phyloP scores from a whole-genome alignment of 2,329 filamentous ascomycete species.

The Alternaria hordeiaustralica region DNA sequence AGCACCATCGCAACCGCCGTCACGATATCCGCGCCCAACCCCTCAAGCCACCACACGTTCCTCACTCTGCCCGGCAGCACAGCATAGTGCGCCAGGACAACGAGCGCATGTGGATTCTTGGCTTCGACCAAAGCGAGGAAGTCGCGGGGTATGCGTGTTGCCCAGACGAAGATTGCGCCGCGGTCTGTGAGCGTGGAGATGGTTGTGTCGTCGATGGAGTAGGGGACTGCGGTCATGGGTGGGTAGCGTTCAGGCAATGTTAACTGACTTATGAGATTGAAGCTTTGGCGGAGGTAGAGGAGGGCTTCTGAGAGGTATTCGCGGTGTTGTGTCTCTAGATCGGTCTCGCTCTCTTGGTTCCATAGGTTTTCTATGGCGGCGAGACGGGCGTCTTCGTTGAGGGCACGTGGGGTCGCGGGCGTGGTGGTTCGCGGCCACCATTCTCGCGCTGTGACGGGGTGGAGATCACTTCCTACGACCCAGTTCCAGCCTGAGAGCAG shows the following conservation, averaged over 20 bases:
- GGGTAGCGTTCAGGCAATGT: conserved; percentile 33
- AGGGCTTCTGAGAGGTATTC: conserved; percentile 34
- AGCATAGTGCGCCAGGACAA: conserved; percentile 49
- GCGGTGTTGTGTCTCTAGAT: conserved; percentile 18
- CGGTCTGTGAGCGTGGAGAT: conserved; percentile 40
- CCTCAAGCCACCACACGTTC: conserved; percentile 47
- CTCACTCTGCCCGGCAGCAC: conserved; percentile 43
- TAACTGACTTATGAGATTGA: conserved; percentile 39
- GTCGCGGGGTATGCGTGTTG: conserved; percentile 32
- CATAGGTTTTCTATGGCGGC: conserved; percentile 34
- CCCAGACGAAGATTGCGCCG: conserved; percentile 45
- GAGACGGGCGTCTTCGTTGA: conserved; percentile 38
- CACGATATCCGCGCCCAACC: conserved; percentile 40
- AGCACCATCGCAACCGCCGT: conserved; percentile 43
- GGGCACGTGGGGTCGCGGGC: conserved; percentile 32
- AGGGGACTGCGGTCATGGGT: conserved; percentile 36
- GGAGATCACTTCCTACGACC: conserved; percentile 37
- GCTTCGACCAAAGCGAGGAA: conserved; percentile 39
- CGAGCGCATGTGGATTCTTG: conserved; percentile 42
- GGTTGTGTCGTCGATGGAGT: conserved; percentile 35
- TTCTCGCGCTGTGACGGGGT: conserved; percentile 33
- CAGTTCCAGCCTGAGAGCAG: conserved; percentile 42
- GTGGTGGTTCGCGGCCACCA: conserved; percentile 42
- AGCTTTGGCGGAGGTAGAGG: conserved; percentile 35
- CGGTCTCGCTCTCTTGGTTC: conserved; percentile 19